Evolutionary conservation across 2,329 filamentous ascomycete genomes (phyloP).

Genomic region (Sclerotinia subarctica): DNA sequence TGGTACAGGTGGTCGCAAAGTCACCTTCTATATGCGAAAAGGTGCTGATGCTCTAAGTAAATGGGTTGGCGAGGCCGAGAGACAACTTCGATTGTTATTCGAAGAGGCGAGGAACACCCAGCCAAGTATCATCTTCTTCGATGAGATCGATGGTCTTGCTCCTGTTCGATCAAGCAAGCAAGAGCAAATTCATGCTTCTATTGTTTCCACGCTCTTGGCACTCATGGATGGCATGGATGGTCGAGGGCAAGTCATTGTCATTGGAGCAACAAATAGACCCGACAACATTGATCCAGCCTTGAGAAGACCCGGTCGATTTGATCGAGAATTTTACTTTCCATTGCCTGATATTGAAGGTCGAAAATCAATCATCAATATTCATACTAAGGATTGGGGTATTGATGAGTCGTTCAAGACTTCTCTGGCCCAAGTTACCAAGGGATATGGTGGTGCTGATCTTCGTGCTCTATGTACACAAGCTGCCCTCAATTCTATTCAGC

Average conservation of each 20-base stretch:
- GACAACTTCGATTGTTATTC: conserved; percentile 88
- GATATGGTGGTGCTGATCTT: conserved; percentile 93
- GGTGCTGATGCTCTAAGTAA: conserved; percentile 96
- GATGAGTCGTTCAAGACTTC: conserved; percentile 75
- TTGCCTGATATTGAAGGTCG: conserved; percentile 78
- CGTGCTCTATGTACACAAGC: conserved; percentile 94
- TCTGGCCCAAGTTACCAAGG: conserved; percentile 85
- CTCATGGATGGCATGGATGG: conserved; percentile 98
- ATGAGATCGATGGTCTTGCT: conserved; percentile 95
- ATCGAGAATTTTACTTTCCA: conserved; percentile 97
- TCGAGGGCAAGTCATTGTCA: conserved; percentile 96
- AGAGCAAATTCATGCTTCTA: conserved; percentile 97
- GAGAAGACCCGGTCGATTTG: conserved; percentile 88
- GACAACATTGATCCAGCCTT: conserved; percentile 97
- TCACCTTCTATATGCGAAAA: conserved; percentile 99
- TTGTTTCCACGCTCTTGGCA: conserved; percentile 89
- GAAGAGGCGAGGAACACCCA: conserved; percentile 95
- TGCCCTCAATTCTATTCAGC: conserved; percentile 89
- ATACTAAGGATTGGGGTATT: conserved; percentile 91
- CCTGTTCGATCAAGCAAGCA: conserved; percentile 97
- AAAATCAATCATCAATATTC: conserved; percentile 86
- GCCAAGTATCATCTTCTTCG: conserved; percentile 98
- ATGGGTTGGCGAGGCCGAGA: conserved; percentile 97
- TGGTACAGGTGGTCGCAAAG: conserved; percentile 83
- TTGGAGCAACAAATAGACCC: conserved; percentile 95